A percentile compares a stretch with the other conserved stretches of the same genome.
These are phyloP conservation scores for Didymella arachidicola DNA, from an alignment of 2,329 filamentous ascomycete species.

Conservation along the genomic window DNA sequence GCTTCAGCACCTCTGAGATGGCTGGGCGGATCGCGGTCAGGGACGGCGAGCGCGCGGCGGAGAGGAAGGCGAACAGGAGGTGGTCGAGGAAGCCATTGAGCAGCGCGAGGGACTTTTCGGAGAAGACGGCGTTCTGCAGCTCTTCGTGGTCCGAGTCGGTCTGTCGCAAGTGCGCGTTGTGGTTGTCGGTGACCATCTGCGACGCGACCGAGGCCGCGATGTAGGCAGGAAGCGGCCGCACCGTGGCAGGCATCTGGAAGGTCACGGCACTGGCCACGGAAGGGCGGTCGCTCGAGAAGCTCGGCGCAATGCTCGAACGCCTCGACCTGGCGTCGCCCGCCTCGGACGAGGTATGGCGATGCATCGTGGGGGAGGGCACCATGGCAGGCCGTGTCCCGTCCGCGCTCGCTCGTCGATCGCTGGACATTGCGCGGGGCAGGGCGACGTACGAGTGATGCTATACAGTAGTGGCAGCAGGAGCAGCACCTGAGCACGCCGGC, in stretches of 20 bases:
- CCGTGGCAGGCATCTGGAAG: constrained; percentile 69
- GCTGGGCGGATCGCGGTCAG: constrained; percentile 79
- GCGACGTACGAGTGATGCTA: constrained; percentile 5
- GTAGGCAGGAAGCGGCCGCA: constrained; percentile 83
- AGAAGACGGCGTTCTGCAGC: constrained; percentile 74
- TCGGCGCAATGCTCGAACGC: constrained; percentile 54
- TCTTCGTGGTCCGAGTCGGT: constrained; percentile 68
- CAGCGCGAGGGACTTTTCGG: constrained; percentile 74
- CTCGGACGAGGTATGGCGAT: constrained; percentile 47
- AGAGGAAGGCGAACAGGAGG: constrained; percentile 89
- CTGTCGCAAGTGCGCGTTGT: constrained; percentile 75
- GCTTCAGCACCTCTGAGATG: constrained; percentile 85
- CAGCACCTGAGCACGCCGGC: constrained; percentile 11
- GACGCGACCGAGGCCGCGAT: constrained; percentile 88
- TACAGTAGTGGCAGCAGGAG: constrained; percentile 1
- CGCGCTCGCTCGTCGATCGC: constrained; percentile 17
- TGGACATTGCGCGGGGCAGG: constrained; percentile 3
- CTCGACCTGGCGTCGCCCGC: constrained; percentile 45
- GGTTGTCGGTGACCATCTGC: constrained; percentile 88
- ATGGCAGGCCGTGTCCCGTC: constrained; percentile 11
- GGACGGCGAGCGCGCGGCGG: constrained; percentile 77
- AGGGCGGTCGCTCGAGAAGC: constrained; percentile 75
- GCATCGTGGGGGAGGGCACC: constrained; percentile 34
- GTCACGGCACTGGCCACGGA: constrained; percentile 62
- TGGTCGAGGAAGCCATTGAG: constrained; percentile 95